Evolutionary conservation across 2,329 filamentous ascomycete species (phyloP), one percentile per base, ranked within the genome.

Genomic region (Elsinoe batatas): DNA sequence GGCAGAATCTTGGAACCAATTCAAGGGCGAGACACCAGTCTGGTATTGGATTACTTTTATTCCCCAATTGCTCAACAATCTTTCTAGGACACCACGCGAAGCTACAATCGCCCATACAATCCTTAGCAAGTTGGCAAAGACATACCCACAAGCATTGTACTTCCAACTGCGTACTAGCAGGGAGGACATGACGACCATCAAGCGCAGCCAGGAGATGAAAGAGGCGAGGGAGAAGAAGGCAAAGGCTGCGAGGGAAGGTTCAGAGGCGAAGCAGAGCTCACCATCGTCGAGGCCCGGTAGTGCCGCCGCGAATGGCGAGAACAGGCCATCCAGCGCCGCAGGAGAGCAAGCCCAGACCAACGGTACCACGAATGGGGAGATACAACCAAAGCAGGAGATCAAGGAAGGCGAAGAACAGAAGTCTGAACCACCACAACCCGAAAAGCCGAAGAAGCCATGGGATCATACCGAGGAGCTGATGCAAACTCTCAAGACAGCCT

Each of bases 41-140:
- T 99, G 93, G 93, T 98, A 97, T 73, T 99, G 93, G 93, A 96
- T 97, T 63, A 97, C 91, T 0, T 98, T 95, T 69, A 97, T 99
- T 60, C 93, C 93, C 15, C 93, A 99, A 70, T 79, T 99, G 40
- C 81, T 99, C 32, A 91, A 89, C 42, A 93, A 91, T 53, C 78
- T 98, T 51, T 88, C 88, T 1, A 85, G 96, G 12, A 66, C 64
- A 66, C 91, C 91, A 63, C 63, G 63, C 30, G 94, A 99, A 71
- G 91, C 90, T 11, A 83, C 84, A 3, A 85, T 94, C 47, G 88
- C 91, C 43, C 87, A 93, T 67, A 81, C 82, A 51, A 88, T 99
- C 50, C 79, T 99, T 15, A 80, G 89, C 20, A 95, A 93, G 75
- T 89, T 99, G 66, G 93, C 93, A 53, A 96, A 96, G 74, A 84